A percentile compares a stretch with the other conserved stretches of the same genome.
Evolutionary conservation across 768 basidiomycete genomes (phyloP).

Genomic region (Russula olivacea): DNA sequence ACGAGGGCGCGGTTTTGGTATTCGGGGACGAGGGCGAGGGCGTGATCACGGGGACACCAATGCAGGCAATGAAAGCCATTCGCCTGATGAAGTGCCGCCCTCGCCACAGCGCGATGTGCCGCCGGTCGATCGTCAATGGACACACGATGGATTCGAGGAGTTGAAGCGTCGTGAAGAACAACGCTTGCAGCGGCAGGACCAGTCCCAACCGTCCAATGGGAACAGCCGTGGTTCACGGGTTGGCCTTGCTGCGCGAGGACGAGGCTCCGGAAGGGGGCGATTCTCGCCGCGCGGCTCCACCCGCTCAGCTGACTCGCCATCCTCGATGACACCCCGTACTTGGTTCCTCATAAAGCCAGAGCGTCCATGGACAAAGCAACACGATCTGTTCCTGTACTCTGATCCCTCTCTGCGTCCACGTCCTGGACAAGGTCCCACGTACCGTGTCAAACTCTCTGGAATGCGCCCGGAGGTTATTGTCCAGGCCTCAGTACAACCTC

Average conservation of each 20-base stretch:
- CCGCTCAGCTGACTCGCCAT: slow-evolving; percentile 31
- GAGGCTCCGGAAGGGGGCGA: slow-evolving; percentile 41
- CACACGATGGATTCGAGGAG: slow-evolving; percentile 85
- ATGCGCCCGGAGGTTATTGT: slow-evolving; percentile 37
- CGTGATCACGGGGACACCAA: slow-evolving; percentile 15
- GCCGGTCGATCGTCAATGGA: slow-evolving; percentile 68
- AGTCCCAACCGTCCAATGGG: slow-evolving; percentile 43
- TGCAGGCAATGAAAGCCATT: slow-evolving; percentile 21
- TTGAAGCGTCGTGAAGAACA: slow-evolving; percentile 71
- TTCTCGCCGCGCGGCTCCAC: slow-evolving; percentile 27
- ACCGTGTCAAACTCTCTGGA: slow-evolving; percentile 63
- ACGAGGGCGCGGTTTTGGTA: slow-evolving; percentile 50
- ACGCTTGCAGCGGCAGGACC: slow-evolving; percentile 36
- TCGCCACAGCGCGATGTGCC: slow-evolving; percentile 37
- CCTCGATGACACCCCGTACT: slow-evolving; percentile 35
- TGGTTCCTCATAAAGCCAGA: slow-evolving; percentile 79
- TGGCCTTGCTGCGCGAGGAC: slow-evolving; percentile 35
- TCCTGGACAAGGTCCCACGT: slow-evolving; percentile 46
- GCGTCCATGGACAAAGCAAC: slow-evolving; percentile 76
- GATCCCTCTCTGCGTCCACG: slow-evolving; percentile 55
- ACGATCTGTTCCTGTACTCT: slow-evolving; percentile 66
- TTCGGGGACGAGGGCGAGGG: slow-evolving; percentile 48
- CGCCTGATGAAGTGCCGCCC: slow-evolving; percentile 26
- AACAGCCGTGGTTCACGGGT: slow-evolving; percentile 44
- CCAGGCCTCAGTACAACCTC: slow-evolving; percentile 33